Percentiles rank a stretch among this genome's conserved stretches.
Evolutionary conservation across 2,329 filamentous ascomycete species (phyloP).

Genomic region (Fusarium nematophilum): DNA sequence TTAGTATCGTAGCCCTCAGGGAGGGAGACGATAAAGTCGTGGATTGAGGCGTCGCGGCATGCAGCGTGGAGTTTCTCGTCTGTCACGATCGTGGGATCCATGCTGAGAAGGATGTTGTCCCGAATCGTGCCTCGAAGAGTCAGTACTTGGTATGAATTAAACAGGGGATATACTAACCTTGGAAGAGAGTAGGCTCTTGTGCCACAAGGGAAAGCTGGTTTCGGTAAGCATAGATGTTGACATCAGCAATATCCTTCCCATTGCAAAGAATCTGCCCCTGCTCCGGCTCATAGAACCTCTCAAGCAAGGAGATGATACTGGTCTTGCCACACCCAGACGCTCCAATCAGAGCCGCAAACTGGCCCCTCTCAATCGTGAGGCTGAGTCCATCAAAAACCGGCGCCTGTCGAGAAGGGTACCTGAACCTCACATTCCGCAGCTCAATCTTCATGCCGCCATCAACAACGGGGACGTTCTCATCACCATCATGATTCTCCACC

Average conservation of each 20-base stretch:
- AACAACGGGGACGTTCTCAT: no score
- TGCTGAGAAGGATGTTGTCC: conserved; percentile 76
- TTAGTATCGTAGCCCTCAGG: conserved; percentile 76
- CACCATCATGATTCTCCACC: no score
- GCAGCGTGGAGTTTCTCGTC: conserved; percentile 64
- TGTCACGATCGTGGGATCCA: conserved; percentile 63
- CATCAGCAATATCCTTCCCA: conserved; percentile 64
- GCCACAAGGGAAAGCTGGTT: conserved; percentile 75
- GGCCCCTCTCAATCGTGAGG: conserved; percentile 73
- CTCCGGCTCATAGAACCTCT: conserved; percentile 76
- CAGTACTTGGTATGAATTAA: no score
- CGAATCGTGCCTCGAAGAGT: conserved; percentile 75
- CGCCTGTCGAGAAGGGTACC: conserved; percentile 67
- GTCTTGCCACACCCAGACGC: conserved; percentile 79
- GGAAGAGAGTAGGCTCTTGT: conserved; percentile 79
- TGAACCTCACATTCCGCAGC: conserved; percentile 66
- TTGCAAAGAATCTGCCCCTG: conserved; percentile 74
- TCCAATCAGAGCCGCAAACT: conserved; percentile 77
- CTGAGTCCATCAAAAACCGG: conserved; percentile 70
- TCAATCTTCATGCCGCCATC: conserved; percentile 67
- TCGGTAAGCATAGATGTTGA: conserved; percentile 74
- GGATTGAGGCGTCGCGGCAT: conserved; percentile 73
- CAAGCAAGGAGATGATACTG: conserved; percentile 73
- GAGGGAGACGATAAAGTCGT: conserved; percentile 76
- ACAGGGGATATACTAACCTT: no score